phyloP scores from a whole-genome alignment of 371 early-diverging fungal species.

The Batkoa obscura region DNA sequence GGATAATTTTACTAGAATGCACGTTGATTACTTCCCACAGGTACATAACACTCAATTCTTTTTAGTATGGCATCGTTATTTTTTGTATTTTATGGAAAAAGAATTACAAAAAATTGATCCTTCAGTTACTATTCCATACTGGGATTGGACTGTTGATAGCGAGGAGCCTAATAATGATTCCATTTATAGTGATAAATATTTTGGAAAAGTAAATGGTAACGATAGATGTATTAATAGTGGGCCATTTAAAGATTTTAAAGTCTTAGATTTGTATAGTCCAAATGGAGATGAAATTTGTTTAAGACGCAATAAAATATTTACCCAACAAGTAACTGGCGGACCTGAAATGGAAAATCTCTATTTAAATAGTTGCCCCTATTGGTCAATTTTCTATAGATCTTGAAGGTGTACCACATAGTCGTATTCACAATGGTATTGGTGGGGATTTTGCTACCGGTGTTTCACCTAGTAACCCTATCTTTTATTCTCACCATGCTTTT shows the following conservation, averaged over 20 bases:
- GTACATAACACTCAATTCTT: neutral
- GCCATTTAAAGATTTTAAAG: neutral
- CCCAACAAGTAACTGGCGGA: neutral
- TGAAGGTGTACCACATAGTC: slow-evolving; percentile 23
- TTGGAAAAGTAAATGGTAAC: neutral
- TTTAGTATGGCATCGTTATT: slow-evolving; percentile 4
- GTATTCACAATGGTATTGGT: slow-evolving; percentile 24
- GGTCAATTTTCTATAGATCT: slow-evolving; percentile 12
- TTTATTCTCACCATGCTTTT: slow-evolving; percentile 32
- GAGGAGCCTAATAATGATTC: neutral
- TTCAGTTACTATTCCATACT: slow-evolving; percentile 4
- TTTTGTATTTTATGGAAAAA: neutral
- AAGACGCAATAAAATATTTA: too few species aligned
- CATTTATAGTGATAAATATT: neutral
- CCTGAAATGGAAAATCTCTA: neutral
- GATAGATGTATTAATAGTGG: neutral
- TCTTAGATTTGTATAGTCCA: too few species aligned
- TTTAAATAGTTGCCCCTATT: neutral
- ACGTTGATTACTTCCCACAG: neutral
- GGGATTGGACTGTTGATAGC: slow-evolving; percentile 3
- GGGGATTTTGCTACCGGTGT: slow-evolving; percentile 18
- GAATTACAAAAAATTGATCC: slow-evolving; percentile 2
- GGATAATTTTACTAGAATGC: neutral
- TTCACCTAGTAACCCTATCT: slow-evolving; percentile 30
- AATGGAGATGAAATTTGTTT: too few species aligned